Evolutionary conservation across 2,329 filamentous ascomycete species (phyloP).

Genomic region (Ophioceras dolichostomum): DNA sequence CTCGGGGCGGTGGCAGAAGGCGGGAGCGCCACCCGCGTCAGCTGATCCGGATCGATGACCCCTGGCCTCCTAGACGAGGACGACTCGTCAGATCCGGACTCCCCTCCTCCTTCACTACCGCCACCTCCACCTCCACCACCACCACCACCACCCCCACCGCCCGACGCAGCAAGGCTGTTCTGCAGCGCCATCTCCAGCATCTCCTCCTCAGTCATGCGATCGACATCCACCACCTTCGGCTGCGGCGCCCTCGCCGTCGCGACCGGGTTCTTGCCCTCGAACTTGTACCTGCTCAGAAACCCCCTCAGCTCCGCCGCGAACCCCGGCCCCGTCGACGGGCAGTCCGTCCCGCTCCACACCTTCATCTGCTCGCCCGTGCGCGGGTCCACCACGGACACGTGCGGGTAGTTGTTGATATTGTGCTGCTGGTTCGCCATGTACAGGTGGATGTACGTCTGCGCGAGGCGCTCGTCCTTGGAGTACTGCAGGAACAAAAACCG

Average conservation of each 20-base stretch:
- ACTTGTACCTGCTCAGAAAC: conserved; percentile 93
- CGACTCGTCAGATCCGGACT: conserved; percentile 18
- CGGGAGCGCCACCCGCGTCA: conserved; percentile 23
- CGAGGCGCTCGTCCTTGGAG: conserved; percentile 69
- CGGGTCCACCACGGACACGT: conserved; percentile 92
- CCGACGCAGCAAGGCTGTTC: conserved; percentile 55
- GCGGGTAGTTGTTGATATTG: conserved; percentile 83
- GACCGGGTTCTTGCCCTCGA: conserved; percentile 90
- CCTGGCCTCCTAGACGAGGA: conserved; percentile 8
- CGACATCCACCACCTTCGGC: conserved; percentile 59
- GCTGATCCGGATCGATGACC: conserved; percentile 18
- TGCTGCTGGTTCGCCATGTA: conserved; percentile 64
- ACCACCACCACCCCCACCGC: too few relatives aligned
- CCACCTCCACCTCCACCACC: too few relatives aligned
- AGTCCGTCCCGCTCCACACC: conserved; percentile 78
- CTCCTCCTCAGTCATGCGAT: conserved; percentile 90
- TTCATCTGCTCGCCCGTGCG: conserved; percentile 96
- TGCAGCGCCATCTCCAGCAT: conserved; percentile 91
- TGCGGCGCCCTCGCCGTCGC: conserved; percentile 65
- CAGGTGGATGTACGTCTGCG: conserved; percentile 74
- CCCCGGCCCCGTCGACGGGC: conserved; percentile 55
- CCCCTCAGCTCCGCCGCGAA: conserved; percentile 89
- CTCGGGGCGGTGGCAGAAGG: too few relatives aligned
- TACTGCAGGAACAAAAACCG: conserved; percentile 97
- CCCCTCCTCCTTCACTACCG: too few relatives aligned